Percentiles rank a stretch among this genome's conserved stretches.
Evolutionary conservation across 176 grass and related monocot genomes (phyloP).

Genomic region (bread wheat (Triticum aestivum)): DNA sequence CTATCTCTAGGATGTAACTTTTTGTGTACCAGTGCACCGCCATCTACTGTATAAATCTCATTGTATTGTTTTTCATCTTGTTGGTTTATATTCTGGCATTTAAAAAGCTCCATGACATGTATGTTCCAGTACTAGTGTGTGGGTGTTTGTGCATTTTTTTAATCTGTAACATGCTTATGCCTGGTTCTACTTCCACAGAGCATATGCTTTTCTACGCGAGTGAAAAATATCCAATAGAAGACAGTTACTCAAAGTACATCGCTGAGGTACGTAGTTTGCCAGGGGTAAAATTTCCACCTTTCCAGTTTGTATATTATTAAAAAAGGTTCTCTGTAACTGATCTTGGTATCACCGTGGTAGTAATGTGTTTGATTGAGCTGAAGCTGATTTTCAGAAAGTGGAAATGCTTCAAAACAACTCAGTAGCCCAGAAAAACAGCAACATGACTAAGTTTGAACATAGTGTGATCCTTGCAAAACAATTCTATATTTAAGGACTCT

Average conservation of each 20-base stretch:
- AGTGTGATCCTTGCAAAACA: neutral
- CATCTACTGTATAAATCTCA: neutral
- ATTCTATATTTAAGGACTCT: neutral
- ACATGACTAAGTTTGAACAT: neutral
- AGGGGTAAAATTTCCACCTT: neutral
- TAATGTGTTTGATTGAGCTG: constrained; percentile 16
- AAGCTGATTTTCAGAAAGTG: constrained; percentile 5
- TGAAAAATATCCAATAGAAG: constrained; percentile 92
- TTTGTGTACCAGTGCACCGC: neutral
- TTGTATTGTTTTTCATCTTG: constrained; percentile 8
- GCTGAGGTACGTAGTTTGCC: constrained; percentile 61
- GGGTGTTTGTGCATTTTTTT: constrained; percentile 9
- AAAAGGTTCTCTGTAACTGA: neutral
- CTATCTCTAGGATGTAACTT: neutral
- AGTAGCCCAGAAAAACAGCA: neutral
- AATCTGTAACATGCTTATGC: neutral
- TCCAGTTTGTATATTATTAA: neutral
- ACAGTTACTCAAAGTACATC: constrained; percentile 92
- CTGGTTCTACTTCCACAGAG: constrained; percentile 54
- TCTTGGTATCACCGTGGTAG: neutral
- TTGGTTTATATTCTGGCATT: constrained; percentile 6
- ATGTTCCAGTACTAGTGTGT: constrained; percentile 9
- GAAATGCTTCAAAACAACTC: constrained; percentile 16
- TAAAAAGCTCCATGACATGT: constrained; percentile 17
- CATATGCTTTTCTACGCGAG: constrained; percentile 99